These are phyloP conservation scores for Colletotrichum neosansevieriae DNA, from an alignment of 2,329 filamentous ascomycete genomes.

Conservation along the genomic window DNA sequence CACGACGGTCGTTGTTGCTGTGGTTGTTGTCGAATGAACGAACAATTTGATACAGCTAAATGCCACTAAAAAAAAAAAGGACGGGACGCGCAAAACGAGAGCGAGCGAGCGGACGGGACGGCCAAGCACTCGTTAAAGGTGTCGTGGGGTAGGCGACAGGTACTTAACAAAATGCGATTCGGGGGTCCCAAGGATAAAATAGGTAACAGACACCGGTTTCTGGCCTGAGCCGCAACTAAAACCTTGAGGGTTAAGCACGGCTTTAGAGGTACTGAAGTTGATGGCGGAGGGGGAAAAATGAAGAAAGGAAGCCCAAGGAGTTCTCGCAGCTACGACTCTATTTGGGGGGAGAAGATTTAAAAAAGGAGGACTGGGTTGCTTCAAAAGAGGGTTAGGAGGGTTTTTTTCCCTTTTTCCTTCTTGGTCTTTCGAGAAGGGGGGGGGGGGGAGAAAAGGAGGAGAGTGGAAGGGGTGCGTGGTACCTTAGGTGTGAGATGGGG, in stretches of 20 bases:
- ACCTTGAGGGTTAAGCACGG: constrained; percentile 27
- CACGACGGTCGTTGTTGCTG: background rate
- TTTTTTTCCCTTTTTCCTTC: constrained; percentile 1
- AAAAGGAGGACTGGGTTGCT: constrained; percentile 14
- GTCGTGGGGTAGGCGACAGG: constrained; percentile 39
- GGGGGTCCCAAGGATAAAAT: constrained; percentile 38
- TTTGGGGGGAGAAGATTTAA: constrained; percentile 26
- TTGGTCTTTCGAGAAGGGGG: constrained; percentile 1
- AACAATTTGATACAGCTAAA: constrained; percentile 22
- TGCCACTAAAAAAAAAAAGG: background rate
- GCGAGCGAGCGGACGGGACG: constrained; percentile 42
- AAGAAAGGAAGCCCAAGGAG: constrained; percentile 9
- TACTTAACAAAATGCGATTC: constrained; percentile 41
- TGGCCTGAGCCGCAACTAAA: constrained; percentile 25
- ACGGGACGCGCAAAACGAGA: constrained; percentile 34
- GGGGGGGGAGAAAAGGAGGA: background rate
- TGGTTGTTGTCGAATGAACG: constrained; percentile 7
- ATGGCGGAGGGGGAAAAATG: constrained; percentile 13
- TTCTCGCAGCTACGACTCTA: background rate
- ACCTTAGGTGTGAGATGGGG: background rate
- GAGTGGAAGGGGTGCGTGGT: constrained; percentile 15
- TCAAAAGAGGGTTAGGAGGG: background rate
- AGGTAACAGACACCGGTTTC: constrained; percentile 26
- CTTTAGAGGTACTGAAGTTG: constrained; percentile 15
- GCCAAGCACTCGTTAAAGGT: constrained; percentile 42